Percentiles rank a stretch among this genome's conserved stretches.
phyloP scores from a whole-genome alignment of 805 yeast species.

The Nakazawaea sp. region DNA sequence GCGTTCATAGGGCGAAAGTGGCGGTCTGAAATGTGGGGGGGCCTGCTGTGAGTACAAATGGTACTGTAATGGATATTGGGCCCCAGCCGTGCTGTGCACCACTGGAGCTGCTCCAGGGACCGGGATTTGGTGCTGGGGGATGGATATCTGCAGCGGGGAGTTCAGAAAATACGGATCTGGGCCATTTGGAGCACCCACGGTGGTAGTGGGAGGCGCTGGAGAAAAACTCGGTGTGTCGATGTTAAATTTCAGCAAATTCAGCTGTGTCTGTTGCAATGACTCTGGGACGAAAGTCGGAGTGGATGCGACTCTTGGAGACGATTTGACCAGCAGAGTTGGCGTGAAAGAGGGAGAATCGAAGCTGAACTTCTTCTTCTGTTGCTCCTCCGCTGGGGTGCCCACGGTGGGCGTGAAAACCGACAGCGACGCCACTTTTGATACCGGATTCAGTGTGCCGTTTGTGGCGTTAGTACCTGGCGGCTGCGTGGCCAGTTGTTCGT shows the following conservation, averaged over 20 bases:
- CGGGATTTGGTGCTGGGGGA: neutral
- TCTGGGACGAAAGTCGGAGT: constrained; percentile 43
- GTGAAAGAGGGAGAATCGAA: constrained; percentile 50
- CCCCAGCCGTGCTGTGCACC: too few species aligned
- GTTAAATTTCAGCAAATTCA: constrained; percentile 25
- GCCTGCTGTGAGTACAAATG: constrained; percentile 90
- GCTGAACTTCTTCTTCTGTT: constrained; percentile 38
- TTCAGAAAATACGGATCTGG: neutral
- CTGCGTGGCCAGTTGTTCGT: constrained; percentile 31
- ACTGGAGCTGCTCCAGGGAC: neutral
- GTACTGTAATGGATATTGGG: constrained; percentile 32
- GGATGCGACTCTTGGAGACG: constrained; percentile 42
- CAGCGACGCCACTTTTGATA: neutral
- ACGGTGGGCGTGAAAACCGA: constrained; percentile 12
- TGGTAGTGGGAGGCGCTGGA: neutral
- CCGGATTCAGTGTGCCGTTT: constrained; percentile 1
- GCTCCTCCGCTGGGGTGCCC: constrained; percentile 12
- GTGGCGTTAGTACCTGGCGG: constrained; percentile 5
- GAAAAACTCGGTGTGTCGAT: constrained; percentile 31
- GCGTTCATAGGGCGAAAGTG: constrained; percentile 65
- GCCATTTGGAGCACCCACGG: neutral
- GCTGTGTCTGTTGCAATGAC: constrained; percentile 8
- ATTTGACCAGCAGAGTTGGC: constrained; percentile 35
- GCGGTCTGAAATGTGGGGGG: constrained; percentile 59
- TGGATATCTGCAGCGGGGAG: neutral